phyloP scores from a whole-genome alignment of 1,139 yeast species.

The Hyphopichia pseudoburtonii region DNA sequence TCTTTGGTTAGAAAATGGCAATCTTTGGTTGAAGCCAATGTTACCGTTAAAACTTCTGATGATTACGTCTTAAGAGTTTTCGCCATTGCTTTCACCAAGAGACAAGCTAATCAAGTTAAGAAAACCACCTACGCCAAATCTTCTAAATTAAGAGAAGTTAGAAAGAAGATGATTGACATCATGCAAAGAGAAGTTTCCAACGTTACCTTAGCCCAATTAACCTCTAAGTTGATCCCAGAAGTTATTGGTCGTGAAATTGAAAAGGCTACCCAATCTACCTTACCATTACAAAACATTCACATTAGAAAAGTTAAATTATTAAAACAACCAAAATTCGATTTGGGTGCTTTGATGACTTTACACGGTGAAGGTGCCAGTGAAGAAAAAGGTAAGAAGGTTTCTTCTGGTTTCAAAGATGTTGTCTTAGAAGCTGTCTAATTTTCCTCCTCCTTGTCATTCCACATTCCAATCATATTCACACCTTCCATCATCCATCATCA shows the following conservation, averaged over 20 bases:
- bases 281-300: constrained; percentile 54
- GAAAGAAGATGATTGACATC: constrained; percentile 52
- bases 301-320: constrained; percentile 54
- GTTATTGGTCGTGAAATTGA: constrained; percentile 55
- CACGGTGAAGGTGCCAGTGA: constrained; percentile 53
- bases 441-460: constrained; percentile 2
- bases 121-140: constrained; percentile 54
- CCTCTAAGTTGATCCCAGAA: constrained; percentile 53
- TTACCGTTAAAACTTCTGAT: constrained; percentile 52
- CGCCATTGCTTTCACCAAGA: constrained; percentile 54
- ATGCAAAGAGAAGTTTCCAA: constrained; percentile 55
- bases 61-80: constrained; percentile 51
- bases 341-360: constrained; percentile 51
- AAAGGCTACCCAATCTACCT: constrained; percentile 51
- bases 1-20: constrained; percentile 56
- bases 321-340: constrained; percentile 55
- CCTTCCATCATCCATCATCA: background rate
- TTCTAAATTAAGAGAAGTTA: constrained; percentile 51
- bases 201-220: constrained; percentile 51
- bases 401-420: constrained; percentile 53
- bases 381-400: constrained; percentile 53
- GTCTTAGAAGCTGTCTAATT: constrained; percentile 47
- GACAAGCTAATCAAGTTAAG: constrained; percentile 53
- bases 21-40: constrained; percentile 53
- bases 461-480: background rate